Percentiles rank a stretch among this genome's conserved stretches.
These are phyloP conservation scores for Elongisporangium undulatum DNA, from an alignment of 352 stramenopile species.

Conservation along the genomic window DNA sequence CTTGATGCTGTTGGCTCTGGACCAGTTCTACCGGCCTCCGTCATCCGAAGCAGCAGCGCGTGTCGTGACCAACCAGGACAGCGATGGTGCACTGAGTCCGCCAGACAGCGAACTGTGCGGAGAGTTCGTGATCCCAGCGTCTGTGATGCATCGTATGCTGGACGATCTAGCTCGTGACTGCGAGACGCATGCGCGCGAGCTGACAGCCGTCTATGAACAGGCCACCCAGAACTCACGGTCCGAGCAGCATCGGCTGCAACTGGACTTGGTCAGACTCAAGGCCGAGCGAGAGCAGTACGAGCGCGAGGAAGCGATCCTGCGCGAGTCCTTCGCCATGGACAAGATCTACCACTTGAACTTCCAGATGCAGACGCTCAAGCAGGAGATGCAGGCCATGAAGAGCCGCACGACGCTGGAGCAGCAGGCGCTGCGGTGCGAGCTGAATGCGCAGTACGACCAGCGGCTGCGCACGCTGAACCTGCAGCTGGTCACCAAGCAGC, in stretches of 20 bases:
- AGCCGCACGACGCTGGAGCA: constrained; percentile 31
- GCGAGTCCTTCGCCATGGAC: constrained; percentile 39
- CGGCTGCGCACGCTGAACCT: constrained; percentile 47
- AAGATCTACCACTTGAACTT: constrained; percentile 40
- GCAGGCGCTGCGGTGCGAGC: constrained; percentile 31
- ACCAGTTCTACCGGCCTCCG: neutral
- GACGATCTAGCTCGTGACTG: constrained; percentile 8
- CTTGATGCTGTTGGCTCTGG: constrained; percentile 3
- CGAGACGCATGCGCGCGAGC: neutral
- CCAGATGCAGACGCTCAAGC: constrained; percentile 23
- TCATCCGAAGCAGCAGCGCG: neutral
- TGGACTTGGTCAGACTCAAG: neutral
- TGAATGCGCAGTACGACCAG: constrained; percentile 51
- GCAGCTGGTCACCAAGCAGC: constrained; percentile 46
- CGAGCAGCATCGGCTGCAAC: constrained; percentile 2
- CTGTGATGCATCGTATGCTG: constrained; percentile 11
- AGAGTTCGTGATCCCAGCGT: constrained; percentile 14
- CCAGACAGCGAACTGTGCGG: neutral
- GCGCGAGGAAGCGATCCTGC: constrained; percentile 26
- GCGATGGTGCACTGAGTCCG: neutral
- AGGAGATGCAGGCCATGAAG: constrained; percentile 20
- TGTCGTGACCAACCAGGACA: neutral
- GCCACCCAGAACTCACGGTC: neutral
- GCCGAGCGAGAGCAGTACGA: constrained; percentile 1
- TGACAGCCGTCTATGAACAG: neutral